Evolutionary conservation across 768 basidiomycete genomes (phyloP).

Genomic region (Amanita polypyramis): DNA sequence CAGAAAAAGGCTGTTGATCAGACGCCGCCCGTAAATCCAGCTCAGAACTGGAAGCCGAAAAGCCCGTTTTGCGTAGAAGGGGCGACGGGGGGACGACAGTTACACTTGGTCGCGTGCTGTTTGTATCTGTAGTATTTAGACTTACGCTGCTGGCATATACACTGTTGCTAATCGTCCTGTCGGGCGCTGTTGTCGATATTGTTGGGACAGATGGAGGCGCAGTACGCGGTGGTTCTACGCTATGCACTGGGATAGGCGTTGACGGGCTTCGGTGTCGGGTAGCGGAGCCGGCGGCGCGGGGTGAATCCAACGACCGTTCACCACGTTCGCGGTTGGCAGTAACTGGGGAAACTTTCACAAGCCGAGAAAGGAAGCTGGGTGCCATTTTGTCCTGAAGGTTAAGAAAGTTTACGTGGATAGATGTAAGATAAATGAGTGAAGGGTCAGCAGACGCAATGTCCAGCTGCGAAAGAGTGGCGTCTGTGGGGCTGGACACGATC

Average conservation of each 20-base stretch:
- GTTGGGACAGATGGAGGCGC: background rate
- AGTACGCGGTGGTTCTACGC: background rate
- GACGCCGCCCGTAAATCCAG: background rate
- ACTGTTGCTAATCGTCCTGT: background rate
- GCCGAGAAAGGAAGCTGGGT: slow-evolving; percentile 7
- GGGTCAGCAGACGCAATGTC: background rate
- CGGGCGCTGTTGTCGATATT: background rate
- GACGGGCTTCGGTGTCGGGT: background rate
- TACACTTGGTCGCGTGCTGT: slow-evolving; percentile 3
- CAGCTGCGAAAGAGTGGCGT: too few species aligned
- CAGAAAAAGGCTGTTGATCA: background rate
- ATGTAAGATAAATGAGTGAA: background rate
- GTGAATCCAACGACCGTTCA: background rate
- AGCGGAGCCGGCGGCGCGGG: background rate
- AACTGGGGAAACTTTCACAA: slow-evolving; percentile 3
- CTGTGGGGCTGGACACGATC: too few species aligned
- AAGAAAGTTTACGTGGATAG: background rate
- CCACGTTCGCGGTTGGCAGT: background rate
- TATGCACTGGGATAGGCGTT: background rate
- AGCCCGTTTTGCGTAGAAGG: background rate
- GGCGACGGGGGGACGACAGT: slow-evolving; percentile 7
- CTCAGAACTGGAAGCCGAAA: slow-evolving; percentile 3
- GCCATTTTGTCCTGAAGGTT: background rate
- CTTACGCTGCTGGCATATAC: background rate
- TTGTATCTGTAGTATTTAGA: background rate